Evolutionary conservation across 148 eudicot genomes (phyloP), one percentile per base, ranked within the genome.

Genomic region (Euryodendron excelsum): DNA sequence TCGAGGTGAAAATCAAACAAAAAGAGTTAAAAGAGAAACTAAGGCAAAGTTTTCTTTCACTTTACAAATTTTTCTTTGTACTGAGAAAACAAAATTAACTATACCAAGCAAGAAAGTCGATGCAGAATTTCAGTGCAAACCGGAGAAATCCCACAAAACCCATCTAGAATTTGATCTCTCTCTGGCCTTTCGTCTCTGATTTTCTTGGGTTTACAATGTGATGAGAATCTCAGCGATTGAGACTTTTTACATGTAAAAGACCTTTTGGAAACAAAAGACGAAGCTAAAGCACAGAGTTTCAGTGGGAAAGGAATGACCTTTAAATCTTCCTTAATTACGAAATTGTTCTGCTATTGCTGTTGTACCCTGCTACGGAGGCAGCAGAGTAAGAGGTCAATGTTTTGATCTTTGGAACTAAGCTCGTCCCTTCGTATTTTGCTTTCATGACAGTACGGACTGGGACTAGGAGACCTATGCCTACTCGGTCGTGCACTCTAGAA

Each of bases 41-140:
- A 37, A 7, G 25, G 28, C 50, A 69, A 28, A 3, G 25, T 68
- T 41, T 10, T 68, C 30, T 68, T 7, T 44, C 15, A 4, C 34
- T 28, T 58, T 58, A 58, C 25, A 60, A 17, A 30, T 7, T 59
- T 59, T 28, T 62, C 20, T 28, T 63, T 63, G 39, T 28, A 70
- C 4, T 0, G 13, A 68, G 31, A 70, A 44, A 25, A 28, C 56
- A 25, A 47, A 31, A 17, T n/a, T 18, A 28, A 45, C 11, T 18
- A 27, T 70, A 70, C 73, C 73, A 70, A 17, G 73, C 73, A 28
- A 70, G 58, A 50, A 70, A 36, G 21, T 70, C 23, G 33, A 45
- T 13, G 36, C 56, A 70, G n/a, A n/a, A n/a, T 8, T 45, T 45
- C 21, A 70, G 27, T 14, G 73, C 73, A 70, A 47, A 27, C 56